These are phyloP conservation scores for Ormosia emarginata DNA, from an alignment of 306 rosid species.

Conservation along the genomic window DNA sequence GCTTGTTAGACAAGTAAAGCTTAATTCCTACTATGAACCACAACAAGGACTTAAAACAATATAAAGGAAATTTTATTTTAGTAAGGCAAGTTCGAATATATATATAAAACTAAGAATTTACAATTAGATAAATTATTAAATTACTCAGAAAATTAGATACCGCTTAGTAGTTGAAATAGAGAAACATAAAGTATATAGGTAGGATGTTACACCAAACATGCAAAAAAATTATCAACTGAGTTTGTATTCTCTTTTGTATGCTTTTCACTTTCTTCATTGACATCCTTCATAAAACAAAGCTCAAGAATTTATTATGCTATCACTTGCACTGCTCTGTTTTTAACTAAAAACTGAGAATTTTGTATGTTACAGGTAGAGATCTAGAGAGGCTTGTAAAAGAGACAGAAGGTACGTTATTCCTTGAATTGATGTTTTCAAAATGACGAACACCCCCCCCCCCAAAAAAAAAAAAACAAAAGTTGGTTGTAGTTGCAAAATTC, in stretches of 20 bases:
- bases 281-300: not conserved
- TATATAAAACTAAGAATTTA: no score
- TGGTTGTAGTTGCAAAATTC: not conserved
- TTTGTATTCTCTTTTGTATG: not conserved
- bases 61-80: no score
- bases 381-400: constrained; percentile 75
- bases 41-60: no score
- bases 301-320: not conserved
- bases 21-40: no score
- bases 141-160: no score
- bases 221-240: not conserved
- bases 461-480: not conserved
- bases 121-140: no score
- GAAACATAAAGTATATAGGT: no score
- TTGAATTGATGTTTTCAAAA: not conserved
- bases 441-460: not conserved
- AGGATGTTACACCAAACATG: not conserved
- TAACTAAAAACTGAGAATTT: not conserved
- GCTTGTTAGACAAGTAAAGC: no score
- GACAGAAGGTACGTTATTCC: constrained; percentile 61
- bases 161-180: no score
- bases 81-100: no score
- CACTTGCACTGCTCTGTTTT: not conserved
- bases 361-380: constrained; percentile 60
- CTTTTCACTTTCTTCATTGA: constrained; percentile 8